Evolutionary conservation across 176 grass and related monocot species (phyloP).

Genomic region (Microstegium vimineum): DNA sequence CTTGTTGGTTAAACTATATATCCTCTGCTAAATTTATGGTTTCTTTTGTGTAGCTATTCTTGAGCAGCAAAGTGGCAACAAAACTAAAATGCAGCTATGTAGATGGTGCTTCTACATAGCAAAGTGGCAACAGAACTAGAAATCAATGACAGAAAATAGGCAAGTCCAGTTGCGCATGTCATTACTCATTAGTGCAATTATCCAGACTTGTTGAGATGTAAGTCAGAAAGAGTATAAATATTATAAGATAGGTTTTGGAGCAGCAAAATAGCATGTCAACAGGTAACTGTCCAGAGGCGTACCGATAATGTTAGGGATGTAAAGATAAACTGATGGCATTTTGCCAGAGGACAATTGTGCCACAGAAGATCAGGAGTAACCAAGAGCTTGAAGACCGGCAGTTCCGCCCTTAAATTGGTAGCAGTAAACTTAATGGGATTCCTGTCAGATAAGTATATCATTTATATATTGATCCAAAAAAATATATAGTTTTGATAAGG

Average conservation of each 20-base stretch:
- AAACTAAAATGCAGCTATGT: background rate
- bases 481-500: background rate
- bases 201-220: background rate
- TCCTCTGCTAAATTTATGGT: background rate
- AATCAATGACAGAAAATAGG: background rate
- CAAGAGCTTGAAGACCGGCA: background rate
- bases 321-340: conserved; percentile 70
- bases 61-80: background rate
- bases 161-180: background rate
- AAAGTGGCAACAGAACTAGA: background rate
- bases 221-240: background rate
- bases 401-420: conserved; percentile 6
- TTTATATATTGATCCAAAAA: background rate
- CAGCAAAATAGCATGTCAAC: background rate
- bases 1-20: background rate
- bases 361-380: conserved; percentile 13
- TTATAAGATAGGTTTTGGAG: background rate
- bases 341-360: conserved; percentile 21
- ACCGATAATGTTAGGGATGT: conserved; percentile 90
- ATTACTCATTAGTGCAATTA: background rate
- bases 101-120: background rate
- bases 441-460: conserved; percentile 11
- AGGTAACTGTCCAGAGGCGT: background rate
- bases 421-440: background rate
- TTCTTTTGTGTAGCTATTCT: background rate